These are phyloP conservation scores for Dentiscutata heterogama DNA, from an alignment of 371 early-diverging fungal species.

Conservation along the genomic window DNA sequence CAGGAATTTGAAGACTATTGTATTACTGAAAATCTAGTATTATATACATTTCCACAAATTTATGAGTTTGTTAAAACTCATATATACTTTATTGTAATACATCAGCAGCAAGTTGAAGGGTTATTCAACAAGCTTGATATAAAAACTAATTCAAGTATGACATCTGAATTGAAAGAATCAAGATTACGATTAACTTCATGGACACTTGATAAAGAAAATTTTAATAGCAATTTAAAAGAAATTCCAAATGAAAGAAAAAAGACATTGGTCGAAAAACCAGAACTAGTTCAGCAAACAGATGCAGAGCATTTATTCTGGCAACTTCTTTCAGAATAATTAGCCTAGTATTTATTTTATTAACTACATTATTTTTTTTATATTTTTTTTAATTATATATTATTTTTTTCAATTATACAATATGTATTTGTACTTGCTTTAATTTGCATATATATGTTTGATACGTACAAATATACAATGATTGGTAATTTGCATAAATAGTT, in stretches of 20 bases:
- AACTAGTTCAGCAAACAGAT: background rate
- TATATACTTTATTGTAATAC: background rate
- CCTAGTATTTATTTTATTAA: no score
- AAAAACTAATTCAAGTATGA: slow-evolving; percentile 2
- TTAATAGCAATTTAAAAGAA: background rate
- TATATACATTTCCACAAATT: background rate
- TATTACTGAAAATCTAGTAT: background rate
- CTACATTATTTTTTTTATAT: no score
- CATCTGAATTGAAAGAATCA: background rate
- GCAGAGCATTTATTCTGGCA: no score
- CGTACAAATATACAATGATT: no score
- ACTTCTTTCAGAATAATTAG: no score
- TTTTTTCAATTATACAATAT: no score
- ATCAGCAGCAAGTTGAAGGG: background rate
- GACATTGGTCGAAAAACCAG: background rate
- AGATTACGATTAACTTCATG: background rate
- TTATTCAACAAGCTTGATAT: background rate
- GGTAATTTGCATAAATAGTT: no score
- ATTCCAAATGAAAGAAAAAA: background rate
- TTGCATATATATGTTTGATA: no score
- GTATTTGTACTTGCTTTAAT: no score
- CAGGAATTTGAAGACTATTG: no score
- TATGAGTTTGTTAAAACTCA: background rate
- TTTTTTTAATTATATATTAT: no score
- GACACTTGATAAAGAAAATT: background rate